Evolutionary conservation across 768 basidiomycete genomes (phyloP), one percentile per base, ranked within the genome.

Genomic region (Melanogaster broomeanus): DNA sequence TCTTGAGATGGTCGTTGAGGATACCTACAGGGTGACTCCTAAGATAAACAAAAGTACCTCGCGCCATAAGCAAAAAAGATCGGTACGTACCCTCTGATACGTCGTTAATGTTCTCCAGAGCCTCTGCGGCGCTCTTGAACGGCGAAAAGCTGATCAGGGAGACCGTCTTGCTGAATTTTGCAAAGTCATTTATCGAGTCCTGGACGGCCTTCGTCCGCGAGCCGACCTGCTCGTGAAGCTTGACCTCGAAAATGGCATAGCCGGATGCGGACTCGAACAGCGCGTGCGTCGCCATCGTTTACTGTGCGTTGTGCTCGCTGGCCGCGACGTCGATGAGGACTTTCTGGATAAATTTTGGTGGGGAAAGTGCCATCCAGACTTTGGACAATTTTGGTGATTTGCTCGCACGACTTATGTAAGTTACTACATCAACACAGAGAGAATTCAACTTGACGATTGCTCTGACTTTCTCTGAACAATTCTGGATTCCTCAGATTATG

Each of bases 251-350:
- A 49, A 97, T 77, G 46, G 92, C 93, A 80, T 95, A 95, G 46
- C 95, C 95, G 24, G 93, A 93, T 49, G 95, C 85, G 5, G 90
- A 86, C 74, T 98, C 95, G 76, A 95, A 95, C 51, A 98, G 83
- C 53, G 90, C 79, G 72, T 98, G 93, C 12, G 89, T 90, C 57
- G 87, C 78, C 83, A 86, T 82, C 53, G 64, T 67, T 61, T 58
- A 52, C 50, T 58, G 48, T 56, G 9, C 18, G 28, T 33, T 42
- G 61, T 67, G 48, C 63, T 74, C 71, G 66, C 62, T 59, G 71
- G 65, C 61, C 66, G 43, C 53, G 63, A 62, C 70, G 67, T 61
- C 58, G 70, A 68, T 56, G 57, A 54, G 37, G 45, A 57, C 59
- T 41, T 44, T 58, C 62, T 30, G 25, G 15, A 13, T 45, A 64